Base-by-base conservation (phyloP, 1,284 basidiomycete species). In the Rhodotorula sp. region DNA sequence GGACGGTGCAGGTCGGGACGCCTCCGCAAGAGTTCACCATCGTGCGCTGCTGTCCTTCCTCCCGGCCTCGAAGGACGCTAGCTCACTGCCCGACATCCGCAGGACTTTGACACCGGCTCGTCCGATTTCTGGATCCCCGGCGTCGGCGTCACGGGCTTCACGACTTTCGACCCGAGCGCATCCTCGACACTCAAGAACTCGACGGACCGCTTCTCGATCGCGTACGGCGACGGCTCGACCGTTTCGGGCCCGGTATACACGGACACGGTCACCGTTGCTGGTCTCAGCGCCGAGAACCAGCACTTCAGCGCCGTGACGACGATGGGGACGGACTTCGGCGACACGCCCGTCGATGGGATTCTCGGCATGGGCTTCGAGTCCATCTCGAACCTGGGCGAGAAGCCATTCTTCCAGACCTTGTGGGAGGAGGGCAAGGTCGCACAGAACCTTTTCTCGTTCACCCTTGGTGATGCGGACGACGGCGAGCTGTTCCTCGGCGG, bases 401-500 rank as follows among this genome's bases (percentile, higher is more conserved):
- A 76, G 37, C 78, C 73, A 22, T 75, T 71, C 69, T 82, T 80
- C 64, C 65, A 77, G 41, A 72, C 73, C 39, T 64, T 81, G 15
- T 70, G 74, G 48, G 48, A 67, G 22, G 78, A 86, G 66, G 80
- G 80, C 13, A 72, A 78, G 32, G 81, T 84, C 19, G 67, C 80
- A 12, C 76, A 81, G 32, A 79, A 80, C 50, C 82, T 85, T 56
- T 90, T 90, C 76, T 84, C 84, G 34, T 85, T 90, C 80, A 85
- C 86, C 67, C 83, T 90, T 75, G 76, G 74, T 2, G 68, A 74
- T 10, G 15, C n/a, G 13, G 57, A 64, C 44, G 67, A 69, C 48
- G 79, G 80, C 34, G 85, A 87, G 76, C 85, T 91, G 21, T 85
- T 82, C 76, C 81, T 91, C 62, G 89, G 89, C 58, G 88, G 86